phyloP scores from a whole-genome alignment of 2,329 filamentous ascomycete species.

The Tympanopsis confertula region DNA sequence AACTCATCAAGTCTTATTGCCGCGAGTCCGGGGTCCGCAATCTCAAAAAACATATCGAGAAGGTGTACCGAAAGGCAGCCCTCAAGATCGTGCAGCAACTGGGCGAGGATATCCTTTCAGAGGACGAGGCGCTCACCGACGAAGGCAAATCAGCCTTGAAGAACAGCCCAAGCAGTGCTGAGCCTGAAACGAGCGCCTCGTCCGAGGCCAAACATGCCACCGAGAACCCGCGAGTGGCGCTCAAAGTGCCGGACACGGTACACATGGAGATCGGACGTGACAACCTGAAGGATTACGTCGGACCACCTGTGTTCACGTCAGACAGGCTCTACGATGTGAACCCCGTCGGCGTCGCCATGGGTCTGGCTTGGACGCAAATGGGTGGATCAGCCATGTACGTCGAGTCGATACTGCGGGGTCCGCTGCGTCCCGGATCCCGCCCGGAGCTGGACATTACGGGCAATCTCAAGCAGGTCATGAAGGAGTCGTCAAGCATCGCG shows the following conservation, averaged over 20 bases:
- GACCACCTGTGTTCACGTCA: slow-evolving; percentile 87
- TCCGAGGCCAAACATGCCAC: slow-evolving; percentile 11
- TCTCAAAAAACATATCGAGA: slow-evolving; percentile 98
- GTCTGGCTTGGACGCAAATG: slow-evolving; percentile 94
- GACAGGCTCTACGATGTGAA: slow-evolving; percentile 91
- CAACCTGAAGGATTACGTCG: slow-evolving; percentile 92
- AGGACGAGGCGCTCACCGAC: slow-evolving; percentile 71
- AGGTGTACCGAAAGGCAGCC: slow-evolving; percentile 93
- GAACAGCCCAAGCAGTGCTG: slow-evolving; percentile 45
- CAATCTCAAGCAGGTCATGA: slow-evolving; percentile 97
- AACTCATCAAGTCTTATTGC: slow-evolving; percentile 97
- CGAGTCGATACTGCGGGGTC: slow-evolving; percentile 84
- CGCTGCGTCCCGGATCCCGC: slow-evolving; percentile 60
- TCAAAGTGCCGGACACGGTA: slow-evolving; percentile 77
- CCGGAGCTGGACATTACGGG: slow-evolving; percentile 83
- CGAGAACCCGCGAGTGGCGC: slow-evolving; percentile 51
- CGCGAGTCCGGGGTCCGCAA: slow-evolving; percentile 95
- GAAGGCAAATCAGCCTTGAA: slow-evolving; percentile 72
- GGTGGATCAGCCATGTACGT: slow-evolving; percentile 94
- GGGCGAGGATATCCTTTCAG: slow-evolving; percentile 70
- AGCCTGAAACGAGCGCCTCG: slow-evolving; percentile 10
- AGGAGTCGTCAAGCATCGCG: slow-evolving; percentile 87
- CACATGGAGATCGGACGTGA: slow-evolving; percentile 78
- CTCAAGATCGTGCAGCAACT: slow-evolving; percentile 94
- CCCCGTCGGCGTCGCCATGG: slow-evolving; percentile 92